Conservation (phyloP, 306 rosid genomes). For the Crotalaria pallida region DNA sequence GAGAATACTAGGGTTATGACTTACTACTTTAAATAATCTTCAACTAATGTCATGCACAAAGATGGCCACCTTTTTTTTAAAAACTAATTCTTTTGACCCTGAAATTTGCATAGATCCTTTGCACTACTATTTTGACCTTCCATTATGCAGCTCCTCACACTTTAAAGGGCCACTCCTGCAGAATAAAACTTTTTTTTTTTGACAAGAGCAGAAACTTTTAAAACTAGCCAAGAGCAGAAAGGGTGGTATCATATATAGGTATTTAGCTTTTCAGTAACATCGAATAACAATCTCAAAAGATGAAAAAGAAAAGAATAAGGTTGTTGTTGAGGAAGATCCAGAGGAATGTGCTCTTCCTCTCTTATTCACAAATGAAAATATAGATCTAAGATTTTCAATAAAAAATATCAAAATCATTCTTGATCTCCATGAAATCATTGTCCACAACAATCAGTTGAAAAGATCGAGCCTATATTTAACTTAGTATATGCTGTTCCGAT, state of each 20-base stretch:
- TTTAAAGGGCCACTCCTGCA: slow-evolving; percentile 14
- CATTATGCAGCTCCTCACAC: slow-evolving; percentile 24
- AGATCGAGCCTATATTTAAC: neutral
- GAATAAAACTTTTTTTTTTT: slow-evolving; percentile 16
- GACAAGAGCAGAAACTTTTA: slow-evolving; percentile 16
- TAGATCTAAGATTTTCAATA: neutral
- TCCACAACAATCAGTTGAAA: slow-evolving; percentile 4
- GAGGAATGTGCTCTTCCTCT: slow-evolving; percentile 22
- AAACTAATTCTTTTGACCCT: neutral
- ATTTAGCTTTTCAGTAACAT: slow-evolving; percentile 15
- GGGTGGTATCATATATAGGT: slow-evolving; percentile 10
- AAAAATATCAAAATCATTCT: neutral
- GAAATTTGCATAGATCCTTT: neutral
- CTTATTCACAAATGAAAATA: neutral
- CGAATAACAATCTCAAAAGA: slow-evolving; percentile 19
- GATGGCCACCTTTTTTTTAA: neutral
- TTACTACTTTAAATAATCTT: neutral
- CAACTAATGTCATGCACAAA: neutral
- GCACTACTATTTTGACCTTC: neutral
- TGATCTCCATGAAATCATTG: neutral
- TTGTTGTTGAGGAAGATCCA: slow-evolving; percentile 27
- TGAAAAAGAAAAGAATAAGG: slow-evolving; percentile 13
- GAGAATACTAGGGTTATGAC: neutral
- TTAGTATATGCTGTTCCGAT: neutral
- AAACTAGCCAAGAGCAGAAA: slow-evolving; percentile 24